These are phyloP conservation scores for Raphanus raphanistrum DNA, from an alignment of 345 rosid species.

Conservation along the genomic window DNA sequence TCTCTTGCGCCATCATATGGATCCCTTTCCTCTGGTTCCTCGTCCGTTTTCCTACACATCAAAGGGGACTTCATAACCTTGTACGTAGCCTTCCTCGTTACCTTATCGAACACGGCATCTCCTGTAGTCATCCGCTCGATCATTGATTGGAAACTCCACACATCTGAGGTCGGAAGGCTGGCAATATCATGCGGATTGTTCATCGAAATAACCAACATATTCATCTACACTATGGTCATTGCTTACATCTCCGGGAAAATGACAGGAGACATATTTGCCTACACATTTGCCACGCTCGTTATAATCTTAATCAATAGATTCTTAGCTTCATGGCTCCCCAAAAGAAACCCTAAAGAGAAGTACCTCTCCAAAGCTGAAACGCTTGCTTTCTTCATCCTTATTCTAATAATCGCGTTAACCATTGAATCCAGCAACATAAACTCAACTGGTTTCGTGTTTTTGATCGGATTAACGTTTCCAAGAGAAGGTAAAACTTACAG, in stretches of 20 bases:
- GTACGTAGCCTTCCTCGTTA: constrained; percentile 37
- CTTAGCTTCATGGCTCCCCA: constrained; percentile 58
- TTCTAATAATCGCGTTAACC: constrained; percentile 39
- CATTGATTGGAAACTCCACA: constrained; percentile 67
- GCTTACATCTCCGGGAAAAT: constrained; percentile 28
- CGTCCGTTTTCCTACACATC: constrained; percentile 30
- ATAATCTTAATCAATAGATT: constrained; percentile 48
- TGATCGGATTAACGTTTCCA: constrained; percentile 72
- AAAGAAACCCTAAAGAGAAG: constrained; percentile 56
- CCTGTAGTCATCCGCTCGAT: constrained; percentile 65
- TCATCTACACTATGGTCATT: constrained; percentile 33
- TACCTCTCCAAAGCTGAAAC: constrained; percentile 63
- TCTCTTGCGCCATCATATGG: constrained; percentile 45
- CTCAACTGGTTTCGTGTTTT: constrained; percentile 50
- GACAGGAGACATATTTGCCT: constrained; percentile 35
- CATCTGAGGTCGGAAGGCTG: constrained; percentile 65
- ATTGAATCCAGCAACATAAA: constrained; percentile 49
- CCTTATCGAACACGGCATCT: constrained; percentile 65
- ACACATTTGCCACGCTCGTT: constrained; percentile 34
- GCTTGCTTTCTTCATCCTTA: constrained; percentile 46
- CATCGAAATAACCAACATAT: constrained; percentile 54
- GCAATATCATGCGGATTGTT: constrained; percentile 57
- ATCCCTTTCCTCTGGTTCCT: constrained; percentile 42
- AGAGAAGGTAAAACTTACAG: constrained; percentile 74
- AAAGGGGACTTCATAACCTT: constrained; percentile 20